Evolutionary conservation across 495 filamentous ascomycete species (phyloP), one percentile per base, ranked within the genome.

Genomic region (Podospora pseudopauciseta): DNA sequence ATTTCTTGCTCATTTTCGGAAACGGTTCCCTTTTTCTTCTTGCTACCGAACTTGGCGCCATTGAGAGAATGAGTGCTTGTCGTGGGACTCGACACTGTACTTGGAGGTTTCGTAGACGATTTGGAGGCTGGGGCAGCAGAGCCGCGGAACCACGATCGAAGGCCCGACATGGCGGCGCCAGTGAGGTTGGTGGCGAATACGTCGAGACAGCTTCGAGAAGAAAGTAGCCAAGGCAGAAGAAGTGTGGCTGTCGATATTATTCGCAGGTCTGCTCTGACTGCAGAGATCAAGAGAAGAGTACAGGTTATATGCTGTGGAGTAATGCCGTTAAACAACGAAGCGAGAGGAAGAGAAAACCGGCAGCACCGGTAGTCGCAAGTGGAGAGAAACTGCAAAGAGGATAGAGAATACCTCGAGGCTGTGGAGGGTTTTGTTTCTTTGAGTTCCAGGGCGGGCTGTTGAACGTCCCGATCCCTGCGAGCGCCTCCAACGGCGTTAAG

Each of bases 131-230:
- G 27, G 13, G 63, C 49, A 4, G 69, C 70, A 9, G 69, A 60
- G 19, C 71, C 72, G 66, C 75, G 74, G 27, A 77, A 73, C 75
- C 75, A 77, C 23, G 74, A 73, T 30, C 75, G 74, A 27, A 77
- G 70, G 3, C 69, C 65, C 34, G 75, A 72, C 75, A 77, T 77
- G 20, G n/a, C 23, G n/a, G 55, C 55, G 55, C 55, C 23, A n/a
- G 13, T 13, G 15, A 49, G 7, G 13, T 16, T 49, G 39, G 39
- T 49, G 39, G 39, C 39, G 2, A 49, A 13, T 49, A 11, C 15
- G 39, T 49, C 13, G 5, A 49, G 9, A 49, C 39, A 49, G 39
- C 39, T 49, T 49, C 39, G 39, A 13, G 39, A 49, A 11, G 39
- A 49, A 16, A 49, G 39, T 49, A 49, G 7, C 4, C 30, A 32